Conservation (phyloP, 2,329 filamentous ascomycete genomes). For the Verticillium dahliae region DNA sequence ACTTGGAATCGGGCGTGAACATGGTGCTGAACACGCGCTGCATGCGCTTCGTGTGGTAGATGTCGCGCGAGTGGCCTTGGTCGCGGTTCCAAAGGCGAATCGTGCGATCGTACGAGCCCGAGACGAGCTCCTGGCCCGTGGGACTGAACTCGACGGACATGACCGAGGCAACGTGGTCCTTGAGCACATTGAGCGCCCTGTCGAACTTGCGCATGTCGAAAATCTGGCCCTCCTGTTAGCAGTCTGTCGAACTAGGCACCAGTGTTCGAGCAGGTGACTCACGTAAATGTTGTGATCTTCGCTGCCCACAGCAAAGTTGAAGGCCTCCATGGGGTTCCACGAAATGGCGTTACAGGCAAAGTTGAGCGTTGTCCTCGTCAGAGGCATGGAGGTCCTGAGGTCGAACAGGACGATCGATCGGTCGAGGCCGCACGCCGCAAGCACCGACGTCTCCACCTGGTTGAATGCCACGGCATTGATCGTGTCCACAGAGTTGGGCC, state of each 20-base stretch:
- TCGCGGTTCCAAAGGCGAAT: constrained; percentile 78
- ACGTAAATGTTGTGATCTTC: constrained; percentile 81
- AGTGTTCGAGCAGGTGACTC: background rate
- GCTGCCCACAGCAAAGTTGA: constrained; percentile 88
- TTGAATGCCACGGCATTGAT: constrained; percentile 88
- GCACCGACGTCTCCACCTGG: constrained; percentile 83
- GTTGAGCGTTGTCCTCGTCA: constrained; percentile 73
- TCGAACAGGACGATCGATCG: constrained; percentile 88
- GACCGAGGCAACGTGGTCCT: constrained; percentile 82
- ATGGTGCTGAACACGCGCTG: constrained; percentile 82
- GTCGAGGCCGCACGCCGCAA: constrained; percentile 81
- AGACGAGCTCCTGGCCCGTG: constrained; percentile 88
- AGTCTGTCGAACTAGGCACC: no score
- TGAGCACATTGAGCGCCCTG: constrained; percentile 80
- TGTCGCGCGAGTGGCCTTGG: constrained; percentile 78
- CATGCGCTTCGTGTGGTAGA: constrained; percentile 98
- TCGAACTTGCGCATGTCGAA: constrained; percentile 94
- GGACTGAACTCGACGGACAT: constrained; percentile 97
- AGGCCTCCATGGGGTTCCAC: constrained; percentile 96
- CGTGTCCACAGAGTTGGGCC: constrained; percentile 86
- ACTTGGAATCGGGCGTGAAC: constrained; percentile 86
- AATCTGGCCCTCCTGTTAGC: constrained; percentile 29
- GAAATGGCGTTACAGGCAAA: constrained; percentile 78
- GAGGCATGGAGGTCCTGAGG: constrained; percentile 74
- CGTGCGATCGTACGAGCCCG: constrained; percentile 79